Conservation (phyloP, 2,329 filamentous ascomycete species). For the Aspergillus ustus region DNA sequence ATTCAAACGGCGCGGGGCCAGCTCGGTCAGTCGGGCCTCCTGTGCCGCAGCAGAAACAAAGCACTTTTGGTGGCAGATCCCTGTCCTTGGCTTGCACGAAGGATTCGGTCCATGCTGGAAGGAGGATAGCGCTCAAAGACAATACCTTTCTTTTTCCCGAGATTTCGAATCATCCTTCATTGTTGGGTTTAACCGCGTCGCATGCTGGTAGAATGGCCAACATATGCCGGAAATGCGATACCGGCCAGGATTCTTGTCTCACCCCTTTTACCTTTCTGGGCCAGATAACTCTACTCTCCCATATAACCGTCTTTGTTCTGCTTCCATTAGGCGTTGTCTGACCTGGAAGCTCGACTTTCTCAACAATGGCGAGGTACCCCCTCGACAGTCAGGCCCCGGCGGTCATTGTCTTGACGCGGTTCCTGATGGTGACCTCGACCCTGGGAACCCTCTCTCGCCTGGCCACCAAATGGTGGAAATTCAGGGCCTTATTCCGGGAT, state of each 20-base stretch:
- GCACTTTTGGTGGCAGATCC: background rate
- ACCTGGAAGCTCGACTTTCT: background rate
- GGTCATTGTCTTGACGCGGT: constrained; percentile 29
- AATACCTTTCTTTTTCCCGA: background rate
- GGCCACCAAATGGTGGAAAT: background rate
- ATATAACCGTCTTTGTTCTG: background rate
- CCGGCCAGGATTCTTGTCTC: too few relatives aligned
- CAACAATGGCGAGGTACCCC: constrained; percentile 26
- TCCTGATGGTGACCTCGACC: constrained; percentile 24
- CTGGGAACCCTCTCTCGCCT: background rate
- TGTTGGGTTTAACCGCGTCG: background rate
- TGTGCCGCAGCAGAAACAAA: background rate
- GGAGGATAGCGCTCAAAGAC: background rate
- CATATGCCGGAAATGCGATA: background rate
- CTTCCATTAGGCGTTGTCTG: background rate
- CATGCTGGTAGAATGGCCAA: background rate
- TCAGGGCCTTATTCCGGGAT: background rate
- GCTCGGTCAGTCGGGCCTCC: background rate
- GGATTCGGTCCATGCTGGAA: background rate
- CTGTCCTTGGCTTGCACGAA: background rate
- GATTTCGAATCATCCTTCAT: background rate
- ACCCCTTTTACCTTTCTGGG: background rate
- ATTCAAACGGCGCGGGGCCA: too few relatives aligned
- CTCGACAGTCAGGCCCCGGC: constrained; percentile 27
- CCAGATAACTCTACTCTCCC: background rate